Percentiles rank a stretch among this genome's conserved stretches.
These are phyloP conservation scores for Colletotrichum higginsianum DNA, from an alignment of 2,329 filamentous ascomycete genomes.

Conservation along the genomic window DNA sequence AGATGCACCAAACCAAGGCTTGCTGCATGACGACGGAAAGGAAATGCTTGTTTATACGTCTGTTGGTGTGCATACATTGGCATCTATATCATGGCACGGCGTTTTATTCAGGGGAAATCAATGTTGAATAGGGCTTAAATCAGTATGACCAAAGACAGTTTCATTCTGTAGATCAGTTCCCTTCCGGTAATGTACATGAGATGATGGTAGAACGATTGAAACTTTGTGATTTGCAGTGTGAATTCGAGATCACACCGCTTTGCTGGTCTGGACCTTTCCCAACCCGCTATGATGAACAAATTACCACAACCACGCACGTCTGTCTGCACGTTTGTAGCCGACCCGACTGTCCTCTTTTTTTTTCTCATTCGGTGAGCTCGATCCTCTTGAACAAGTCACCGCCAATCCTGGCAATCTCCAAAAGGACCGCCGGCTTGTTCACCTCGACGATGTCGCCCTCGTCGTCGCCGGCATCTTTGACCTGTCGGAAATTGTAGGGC, in stretches of 20 bases:
- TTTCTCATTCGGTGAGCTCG: constrained; percentile 58
- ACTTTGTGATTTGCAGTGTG: constrained; percentile 7
- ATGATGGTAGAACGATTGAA: not conserved
- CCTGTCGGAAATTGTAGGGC: constrained; percentile 69
- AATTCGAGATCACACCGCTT: not conserved
- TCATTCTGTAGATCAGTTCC: constrained; percentile 19
- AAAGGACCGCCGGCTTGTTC: constrained; percentile 77
- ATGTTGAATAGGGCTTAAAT: constrained; percentile 40
- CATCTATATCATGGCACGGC: constrained; percentile 59
- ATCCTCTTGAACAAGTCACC: constrained; percentile 78
- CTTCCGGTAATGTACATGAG: not conserved
- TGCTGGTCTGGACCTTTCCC: constrained; percentile 2
- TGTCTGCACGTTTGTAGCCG: not conserved
- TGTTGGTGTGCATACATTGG: constrained; percentile 46
- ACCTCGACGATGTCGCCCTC: constrained; percentile 69
- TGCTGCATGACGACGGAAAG: constrained; percentile 15
- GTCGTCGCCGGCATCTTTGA: constrained; percentile 47
- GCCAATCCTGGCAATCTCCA: constrained; percentile 80
- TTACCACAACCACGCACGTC: not conserved
- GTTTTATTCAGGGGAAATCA: constrained; percentile 42
- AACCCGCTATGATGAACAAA: constrained; percentile 16
- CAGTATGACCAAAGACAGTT: constrained; percentile 33
- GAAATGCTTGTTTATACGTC: constrained; percentile 33
- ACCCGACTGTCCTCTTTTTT: constrained; percentile 12
- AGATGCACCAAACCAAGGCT: constrained; percentile 7